Conservation (phyloP, 2,329 filamentous ascomycete species). For the Didymella sp. region DNA sequence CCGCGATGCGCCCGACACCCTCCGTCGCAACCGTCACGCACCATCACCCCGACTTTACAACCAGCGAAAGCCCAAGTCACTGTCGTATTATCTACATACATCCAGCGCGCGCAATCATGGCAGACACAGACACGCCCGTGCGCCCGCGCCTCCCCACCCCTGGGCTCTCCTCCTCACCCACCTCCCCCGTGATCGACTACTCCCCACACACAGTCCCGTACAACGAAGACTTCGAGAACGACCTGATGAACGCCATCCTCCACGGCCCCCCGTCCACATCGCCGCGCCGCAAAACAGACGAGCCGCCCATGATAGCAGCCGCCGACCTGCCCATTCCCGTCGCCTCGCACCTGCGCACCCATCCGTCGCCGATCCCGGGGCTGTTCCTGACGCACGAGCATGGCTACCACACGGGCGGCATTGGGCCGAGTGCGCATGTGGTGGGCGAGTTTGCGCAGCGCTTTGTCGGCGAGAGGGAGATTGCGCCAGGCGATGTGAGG, state of each 20-base stretch:
- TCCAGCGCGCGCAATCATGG: conserved; percentile 19
- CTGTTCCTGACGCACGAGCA: conserved; percentile 55
- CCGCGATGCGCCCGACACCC: conserved; percentile 1
- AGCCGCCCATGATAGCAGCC: conserved; percentile 39
- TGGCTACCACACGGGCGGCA: conserved; percentile 58
- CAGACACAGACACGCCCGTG: conserved; percentile 32
- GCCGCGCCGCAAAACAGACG: conserved; percentile 30
- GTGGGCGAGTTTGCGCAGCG: conserved; percentile 48
- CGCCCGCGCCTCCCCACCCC: conserved; percentile 44
- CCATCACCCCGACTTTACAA: neutral
- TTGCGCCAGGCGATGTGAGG: conserved; percentile 38
- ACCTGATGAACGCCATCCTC: conserved; percentile 51
- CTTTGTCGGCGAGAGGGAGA: conserved; percentile 49
- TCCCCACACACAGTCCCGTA: conserved; percentile 54
- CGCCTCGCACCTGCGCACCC: conserved; percentile 52
- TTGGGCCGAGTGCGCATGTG: conserved; percentile 49
- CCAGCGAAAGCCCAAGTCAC: too few species aligned
- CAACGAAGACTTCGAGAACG: conserved; percentile 55
- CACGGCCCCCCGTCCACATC: conserved; percentile 38
- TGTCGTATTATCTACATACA: neutral
- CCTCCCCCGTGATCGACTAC: conserved; percentile 48
- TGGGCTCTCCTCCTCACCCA: conserved; percentile 36
- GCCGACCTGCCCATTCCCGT: conserved; percentile 53
- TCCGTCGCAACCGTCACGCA: conserved; percentile 5
- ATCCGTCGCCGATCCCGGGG: conserved; percentile 53